Evolutionary conservation across 1,284 basidiomycete genomes (phyloP), one percentile per base, ranked within the genome.

Genomic region (Moniliophthora roreri): DNA sequence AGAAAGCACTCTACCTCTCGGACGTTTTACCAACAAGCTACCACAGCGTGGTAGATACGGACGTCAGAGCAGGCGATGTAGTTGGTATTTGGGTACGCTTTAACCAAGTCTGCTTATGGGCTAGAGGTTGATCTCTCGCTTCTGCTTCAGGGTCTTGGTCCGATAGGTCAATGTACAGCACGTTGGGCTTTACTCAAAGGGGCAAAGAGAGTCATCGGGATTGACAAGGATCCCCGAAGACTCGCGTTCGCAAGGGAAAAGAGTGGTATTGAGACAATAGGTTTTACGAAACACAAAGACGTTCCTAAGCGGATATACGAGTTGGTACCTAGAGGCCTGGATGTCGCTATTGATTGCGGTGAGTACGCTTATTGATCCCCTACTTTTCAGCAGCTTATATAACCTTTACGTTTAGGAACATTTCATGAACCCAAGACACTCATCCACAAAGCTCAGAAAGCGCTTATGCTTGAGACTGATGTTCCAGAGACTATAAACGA

Each of bases 11-110:
- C 3, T 85, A 82, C 64, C 74, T 91, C 7, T 87, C 84, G 4
- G 88, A 91, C 59, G 79, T 91, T n/a, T 70, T 89, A 4, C 79
- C 81, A 5, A 89, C 87, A 1, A 81, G 82, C n/a, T 91, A 89
- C 63, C 89, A 91, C 65, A 73, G 74, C 37, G 85, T 90, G 7
- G 79, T 82, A 26, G 86, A 89, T 61, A 85, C 85, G 1, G 84
- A 80, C 6, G 83, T 91, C 32, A 70, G 82, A 42, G 66, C 82
- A 56, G 87, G 85, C 6, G 82, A 89, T 57, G 74, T 80, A 4
- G 86, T 89, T 41, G 85, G 79, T 13, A 75, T 89, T 36, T 89
- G 83, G 84, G 84, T 79, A 58, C 35, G 73, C 64, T 38, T 28
- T 51, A 13, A n/a, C 40, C 18, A 9, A 9, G 2, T 52, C 41